Conservation (phyloP, 2,329 filamentous ascomycete species). For the Incumbomyces lentus region DNA sequence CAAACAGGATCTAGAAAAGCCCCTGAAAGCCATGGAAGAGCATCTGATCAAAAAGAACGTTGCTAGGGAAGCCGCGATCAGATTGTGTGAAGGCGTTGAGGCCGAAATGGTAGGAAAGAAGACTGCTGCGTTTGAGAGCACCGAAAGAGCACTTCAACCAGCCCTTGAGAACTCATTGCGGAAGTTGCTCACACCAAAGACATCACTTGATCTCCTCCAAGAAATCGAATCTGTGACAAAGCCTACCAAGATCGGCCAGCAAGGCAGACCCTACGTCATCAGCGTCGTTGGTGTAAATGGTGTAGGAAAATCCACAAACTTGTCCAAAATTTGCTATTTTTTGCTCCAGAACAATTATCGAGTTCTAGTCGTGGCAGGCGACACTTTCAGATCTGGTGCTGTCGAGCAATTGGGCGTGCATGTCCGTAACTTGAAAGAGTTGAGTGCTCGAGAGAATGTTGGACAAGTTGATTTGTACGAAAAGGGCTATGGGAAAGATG, state of each 20-base stretch:
- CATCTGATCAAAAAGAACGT: constrained; percentile 94
- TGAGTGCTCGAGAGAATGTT: constrained; percentile 68
- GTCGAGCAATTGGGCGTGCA: constrained; percentile 96
- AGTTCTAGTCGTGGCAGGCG: constrained; percentile 85
- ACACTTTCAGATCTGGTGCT: constrained; percentile 93
- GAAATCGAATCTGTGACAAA: constrained; percentile 74
- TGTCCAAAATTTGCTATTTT: constrained; percentile 98
- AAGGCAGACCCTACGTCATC: constrained; percentile 81
- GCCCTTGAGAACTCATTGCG: constrained; percentile 88
- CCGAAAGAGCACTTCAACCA: constrained; percentile 69
- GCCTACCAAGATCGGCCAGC: constrained; percentile 53
- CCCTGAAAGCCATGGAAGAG: constrained; percentile 91
- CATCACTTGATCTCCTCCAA: constrained; percentile 84
- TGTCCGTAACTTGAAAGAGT: constrained; percentile 82
- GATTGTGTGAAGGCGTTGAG: constrained; percentile 84
- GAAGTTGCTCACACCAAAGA: constrained; percentile 92
- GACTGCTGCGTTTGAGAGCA: constrained; percentile 82
- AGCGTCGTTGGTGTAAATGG: constrained; percentile 98
- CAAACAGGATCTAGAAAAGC: constrained; percentile 78
- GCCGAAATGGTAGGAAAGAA: constrained; percentile 81
- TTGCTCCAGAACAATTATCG: constrained; percentile 93
- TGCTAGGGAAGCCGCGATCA: constrained; percentile 81
- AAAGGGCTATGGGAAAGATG: constrained; percentile 95
- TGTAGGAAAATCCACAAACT: constrained; percentile 93
- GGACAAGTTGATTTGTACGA: constrained; percentile 85